Percentiles rank a stretch among this genome's conserved stretches.
phyloP scores from a whole-genome alignment of 768 basidiomycete species.

The Phanerochaete carnosa region DNA sequence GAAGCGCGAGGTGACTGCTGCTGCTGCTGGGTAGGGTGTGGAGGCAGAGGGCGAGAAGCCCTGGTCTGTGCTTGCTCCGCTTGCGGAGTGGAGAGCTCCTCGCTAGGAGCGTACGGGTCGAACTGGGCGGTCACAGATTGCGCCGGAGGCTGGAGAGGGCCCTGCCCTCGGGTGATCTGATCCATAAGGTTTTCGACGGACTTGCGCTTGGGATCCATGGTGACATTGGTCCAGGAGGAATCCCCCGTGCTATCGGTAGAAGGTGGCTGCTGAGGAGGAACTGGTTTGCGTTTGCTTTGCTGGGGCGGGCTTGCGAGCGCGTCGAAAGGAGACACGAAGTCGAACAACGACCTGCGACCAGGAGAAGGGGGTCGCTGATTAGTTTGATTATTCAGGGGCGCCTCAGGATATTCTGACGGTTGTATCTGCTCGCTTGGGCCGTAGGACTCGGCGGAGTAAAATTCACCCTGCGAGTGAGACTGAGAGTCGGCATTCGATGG shows the following conservation, averaged over 20 bases:
- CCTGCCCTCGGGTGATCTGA: slow-evolving; percentile 54
- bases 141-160: slow-evolving; percentile 25
- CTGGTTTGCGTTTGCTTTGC: slow-evolving; percentile 67
- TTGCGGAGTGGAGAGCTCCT: slow-evolving; percentile 26
- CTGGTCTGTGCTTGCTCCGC: slow-evolving; percentile 38
- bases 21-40: slow-evolving; percentile 42
- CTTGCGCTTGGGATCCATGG: slow-evolving; percentile 65
- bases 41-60: slow-evolving; percentile 61
- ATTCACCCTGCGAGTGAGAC: slow-evolving; percentile 16
- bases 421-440: slow-evolving; percentile 16
- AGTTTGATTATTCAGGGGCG: background rate
- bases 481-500: slow-evolving; percentile 16
- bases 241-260: slow-evolving; percentile 53
- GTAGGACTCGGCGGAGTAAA: slow-evolving; percentile 15
- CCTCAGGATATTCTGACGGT: slow-evolving; percentile 11
- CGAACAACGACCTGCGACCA: slow-evolving; percentile 79
- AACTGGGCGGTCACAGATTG: slow-evolving; percentile 24
- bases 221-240: slow-evolving; percentile 40
- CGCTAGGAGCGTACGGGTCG: slow-evolving; percentile 26
- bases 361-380: slow-evolving; percentile 57
- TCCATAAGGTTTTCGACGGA: slow-evolving; percentile 83
- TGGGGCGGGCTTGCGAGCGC: slow-evolving; percentile 53
- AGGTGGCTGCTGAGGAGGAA: slow-evolving; percentile 37
- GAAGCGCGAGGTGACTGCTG: slow-evolving; percentile 56
- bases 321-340: slow-evolving; percentile 83